Evolutionary conservation across 331 rosid species (phyloP).

Genomic region (Phaseolus coccineus): DNA sequence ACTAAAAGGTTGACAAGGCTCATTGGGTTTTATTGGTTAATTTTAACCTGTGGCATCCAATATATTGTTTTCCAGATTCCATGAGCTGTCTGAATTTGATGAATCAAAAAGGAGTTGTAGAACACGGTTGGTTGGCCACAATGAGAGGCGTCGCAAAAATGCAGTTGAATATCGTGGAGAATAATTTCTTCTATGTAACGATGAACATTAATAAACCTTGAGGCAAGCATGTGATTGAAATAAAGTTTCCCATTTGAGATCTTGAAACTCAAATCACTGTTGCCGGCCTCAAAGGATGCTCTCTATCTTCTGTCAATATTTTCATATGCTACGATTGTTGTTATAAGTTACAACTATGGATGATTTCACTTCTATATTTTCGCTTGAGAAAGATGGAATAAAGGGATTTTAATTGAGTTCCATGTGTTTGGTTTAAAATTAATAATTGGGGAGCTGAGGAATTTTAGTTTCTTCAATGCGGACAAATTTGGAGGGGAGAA

Average conservation of each 20-base stretch:
- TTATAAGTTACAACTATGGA: not conserved
- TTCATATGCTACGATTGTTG: conserved; percentile 3
- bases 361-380: not conserved
- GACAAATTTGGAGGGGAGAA: no score
- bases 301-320: conserved; percentile 91
- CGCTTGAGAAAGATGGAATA: not conserved
- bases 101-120: conserved; percentile 82
- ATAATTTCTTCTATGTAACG: conserved; percentile 40
- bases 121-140: conserved; percentile 83
- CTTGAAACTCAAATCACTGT: conserved; percentile 19
- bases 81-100: conserved; percentile 77
- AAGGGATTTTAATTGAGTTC: not conserved
- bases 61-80: conserved; percentile 63
- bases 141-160: conserved; percentile 81
- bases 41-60: not conserved
- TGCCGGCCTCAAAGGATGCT: conserved; percentile 47
- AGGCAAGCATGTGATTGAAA: conserved; percentile 49
- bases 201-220: conserved; percentile 8
- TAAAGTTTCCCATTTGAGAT: conserved; percentile 25
- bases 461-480: no score
- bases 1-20: not conserved
- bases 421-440: not conserved
- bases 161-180: conserved; percentile 60
- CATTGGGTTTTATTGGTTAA: not conserved
- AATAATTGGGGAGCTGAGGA: not conserved